Conservation (phyloP, 345 rosid genomes). For the Corchorus capsularis region DNA sequence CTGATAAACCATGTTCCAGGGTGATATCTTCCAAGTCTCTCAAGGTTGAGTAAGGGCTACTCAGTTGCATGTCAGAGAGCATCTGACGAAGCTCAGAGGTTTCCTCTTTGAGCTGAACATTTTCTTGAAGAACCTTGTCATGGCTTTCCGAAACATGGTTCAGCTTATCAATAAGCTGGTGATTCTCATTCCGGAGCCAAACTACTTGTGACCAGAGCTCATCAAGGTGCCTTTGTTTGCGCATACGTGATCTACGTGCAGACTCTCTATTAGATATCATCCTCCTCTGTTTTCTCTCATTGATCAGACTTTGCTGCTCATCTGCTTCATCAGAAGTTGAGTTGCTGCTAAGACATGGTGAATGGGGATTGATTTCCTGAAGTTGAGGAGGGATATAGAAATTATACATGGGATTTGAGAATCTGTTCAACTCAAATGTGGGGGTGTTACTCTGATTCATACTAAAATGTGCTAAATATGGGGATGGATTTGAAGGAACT, state of each 20-base stretch:
- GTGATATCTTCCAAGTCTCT: conserved; percentile 51
- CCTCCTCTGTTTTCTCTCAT: conserved; percentile 87
- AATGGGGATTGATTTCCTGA: conserved; percentile 41
- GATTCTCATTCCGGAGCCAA: conserved; percentile 86
- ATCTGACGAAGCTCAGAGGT: conserved; percentile 61
- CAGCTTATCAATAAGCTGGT: conserved; percentile 72
- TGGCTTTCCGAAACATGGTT: conserved; percentile 64
- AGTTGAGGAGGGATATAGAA: conserved; percentile 35
- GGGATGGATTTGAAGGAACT: conserved; percentile 38
- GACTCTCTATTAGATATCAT: conserved; percentile 96
- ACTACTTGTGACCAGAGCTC: conserved; percentile 91
- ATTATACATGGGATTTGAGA: conserved; percentile 38
- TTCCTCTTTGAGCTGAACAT: conserved; percentile 75
- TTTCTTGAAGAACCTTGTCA: conserved; percentile 59
- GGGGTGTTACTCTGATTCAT: conserved; percentile 34
- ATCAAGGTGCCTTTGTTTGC: conserved; percentile 93
- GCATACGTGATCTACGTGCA: conserved; percentile 91
- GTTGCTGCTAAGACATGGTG: conserved; percentile 57
- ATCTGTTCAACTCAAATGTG: conserved; percentile 35
- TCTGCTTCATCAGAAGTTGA: conserved; percentile 87
- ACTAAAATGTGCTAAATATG: conserved; percentile 46
- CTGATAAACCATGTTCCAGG: conserved; percentile 37
- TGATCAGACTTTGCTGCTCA: conserved; percentile 62
- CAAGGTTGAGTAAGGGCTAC: conserved; percentile 48
- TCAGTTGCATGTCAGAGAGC: conserved; percentile 61